phyloP scores from a whole-genome alignment of 148 eudicot species.

The Rhododendron simsii region DNA sequence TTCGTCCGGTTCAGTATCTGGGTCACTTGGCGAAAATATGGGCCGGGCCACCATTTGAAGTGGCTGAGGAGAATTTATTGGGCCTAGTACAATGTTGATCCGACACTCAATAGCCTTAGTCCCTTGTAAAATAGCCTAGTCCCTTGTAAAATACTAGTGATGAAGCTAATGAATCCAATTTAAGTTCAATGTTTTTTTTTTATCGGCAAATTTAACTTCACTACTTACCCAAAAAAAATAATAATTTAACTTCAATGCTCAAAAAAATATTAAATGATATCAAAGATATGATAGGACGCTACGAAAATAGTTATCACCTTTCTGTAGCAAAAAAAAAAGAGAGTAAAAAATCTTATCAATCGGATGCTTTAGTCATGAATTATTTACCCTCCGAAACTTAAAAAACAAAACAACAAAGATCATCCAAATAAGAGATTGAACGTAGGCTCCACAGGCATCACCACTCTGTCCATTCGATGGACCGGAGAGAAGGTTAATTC shows the following conservation, averaged over 20 bases:
- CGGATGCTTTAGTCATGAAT: background rate
- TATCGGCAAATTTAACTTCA: too few species aligned
- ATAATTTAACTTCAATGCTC: too few species aligned
- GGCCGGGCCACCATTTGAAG: background rate
- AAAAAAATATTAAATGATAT: too few species aligned
- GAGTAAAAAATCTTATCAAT: background rate
- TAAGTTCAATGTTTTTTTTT: too few species aligned
- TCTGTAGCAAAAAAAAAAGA: background rate
- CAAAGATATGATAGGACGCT: background rate
- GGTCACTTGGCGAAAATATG: background rate
- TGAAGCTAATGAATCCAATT: background rate
- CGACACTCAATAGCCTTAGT: background rate
- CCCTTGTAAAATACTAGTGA: background rate
- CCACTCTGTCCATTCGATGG: background rate
- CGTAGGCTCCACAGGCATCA: background rate
- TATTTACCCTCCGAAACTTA: background rate
- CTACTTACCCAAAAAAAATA: too few species aligned
- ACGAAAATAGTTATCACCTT: background rate
- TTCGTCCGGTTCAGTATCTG: background rate
- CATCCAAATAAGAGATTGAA: background rate
- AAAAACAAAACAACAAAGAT: background rate
- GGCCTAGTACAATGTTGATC: background rate
- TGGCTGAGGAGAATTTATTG: background rate
- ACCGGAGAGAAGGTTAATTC: too few species aligned
- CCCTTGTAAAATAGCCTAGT: background rate